Evolutionary conservation across 371 early-diverging fungal species (phyloP).

Genomic region (Mucor lusitanicus): DNA sequence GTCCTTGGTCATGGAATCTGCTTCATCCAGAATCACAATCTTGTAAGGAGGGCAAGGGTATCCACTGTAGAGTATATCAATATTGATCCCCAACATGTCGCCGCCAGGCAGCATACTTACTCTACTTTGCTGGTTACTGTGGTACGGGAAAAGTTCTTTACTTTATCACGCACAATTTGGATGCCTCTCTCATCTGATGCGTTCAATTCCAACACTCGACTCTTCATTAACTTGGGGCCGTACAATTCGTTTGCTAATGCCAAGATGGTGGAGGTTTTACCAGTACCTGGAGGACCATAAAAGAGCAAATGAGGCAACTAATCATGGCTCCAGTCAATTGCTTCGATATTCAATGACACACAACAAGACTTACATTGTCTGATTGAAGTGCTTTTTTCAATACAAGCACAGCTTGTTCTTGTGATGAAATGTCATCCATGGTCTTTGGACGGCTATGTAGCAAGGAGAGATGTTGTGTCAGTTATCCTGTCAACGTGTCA

Average conservation of each 20-base stretch:
- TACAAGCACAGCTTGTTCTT: slow-evolving; percentile 88
- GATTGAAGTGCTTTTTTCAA: slow-evolving; percentile 84
- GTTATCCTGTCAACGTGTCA: neutral
- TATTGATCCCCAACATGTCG: neutral
- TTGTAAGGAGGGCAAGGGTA: slow-evolving; percentile 88
- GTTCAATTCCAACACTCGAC: slow-evolving; percentile 96
- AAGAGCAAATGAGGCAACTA: slow-evolving; percentile 98
- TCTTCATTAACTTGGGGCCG: slow-evolving; percentile 74
- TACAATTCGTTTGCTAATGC: slow-evolving; percentile 92
- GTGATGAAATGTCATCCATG: slow-evolving; percentile 86
- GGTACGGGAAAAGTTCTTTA: slow-evolving; percentile 95
- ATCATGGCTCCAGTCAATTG: neutral
- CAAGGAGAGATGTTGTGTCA: neutral
- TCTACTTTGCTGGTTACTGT: slow-evolving; percentile 49
- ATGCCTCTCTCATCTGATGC: slow-evolving; percentile 99
- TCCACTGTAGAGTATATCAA: slow-evolving; percentile 9
- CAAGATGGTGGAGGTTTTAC: slow-evolving; percentile 98
- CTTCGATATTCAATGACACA: neutral
- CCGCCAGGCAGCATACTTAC: neutral
- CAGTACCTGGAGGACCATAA: slow-evolving; percentile 99
- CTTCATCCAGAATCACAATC: slow-evolving; percentile 99
- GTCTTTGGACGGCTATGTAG: slow-evolving; percentile 79
- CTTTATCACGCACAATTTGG: slow-evolving; percentile 91
- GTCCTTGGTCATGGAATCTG: slow-evolving; percentile 98
- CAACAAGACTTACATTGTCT: slow-evolving; percentile 61